Evolutionary conservation across 805 yeast species (phyloP).

Genomic region (Kuraishia capsulata): DNA sequence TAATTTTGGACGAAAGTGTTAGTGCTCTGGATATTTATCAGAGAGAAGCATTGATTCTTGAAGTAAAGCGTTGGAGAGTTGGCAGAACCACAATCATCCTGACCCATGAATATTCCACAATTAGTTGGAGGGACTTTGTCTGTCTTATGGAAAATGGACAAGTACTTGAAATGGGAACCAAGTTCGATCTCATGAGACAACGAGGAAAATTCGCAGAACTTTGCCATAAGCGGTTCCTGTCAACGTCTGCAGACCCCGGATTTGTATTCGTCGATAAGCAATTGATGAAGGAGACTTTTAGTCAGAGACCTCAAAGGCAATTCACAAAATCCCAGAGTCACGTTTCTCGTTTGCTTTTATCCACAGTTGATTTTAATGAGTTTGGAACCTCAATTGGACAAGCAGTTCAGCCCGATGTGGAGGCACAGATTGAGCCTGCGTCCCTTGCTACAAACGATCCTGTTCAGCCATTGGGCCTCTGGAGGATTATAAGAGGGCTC

Average conservation of each 20-base stretch:
- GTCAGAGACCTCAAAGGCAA: conserved; percentile 4
- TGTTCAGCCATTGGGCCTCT: conserved; percentile 6
- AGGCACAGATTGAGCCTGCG: conserved; percentile 5
- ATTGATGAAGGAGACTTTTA: background rate
- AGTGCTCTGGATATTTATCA: conserved; percentile 65
- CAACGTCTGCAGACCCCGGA: background rate
- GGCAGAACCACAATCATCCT: conserved; percentile 71
- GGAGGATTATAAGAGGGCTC: background rate
- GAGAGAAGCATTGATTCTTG: conserved; percentile 34
- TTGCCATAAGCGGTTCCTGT: background rate
- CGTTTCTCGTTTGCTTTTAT: background rate
- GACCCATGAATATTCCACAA: conserved; percentile 66
- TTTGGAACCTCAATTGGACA: no score
- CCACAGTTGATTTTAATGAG: no score
- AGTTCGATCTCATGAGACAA: conserved; percentile 19
- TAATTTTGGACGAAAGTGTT: conserved; percentile 79
- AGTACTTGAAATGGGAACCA: conserved; percentile 35
- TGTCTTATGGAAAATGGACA: conserved; percentile 51
- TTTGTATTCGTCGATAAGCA: background rate
- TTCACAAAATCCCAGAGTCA: background rate
- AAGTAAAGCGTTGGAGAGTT: conserved; percentile 49
- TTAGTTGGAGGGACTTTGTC: conserved; percentile 48
- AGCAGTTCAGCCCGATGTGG: background rate
- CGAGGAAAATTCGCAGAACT: conserved; percentile 4
- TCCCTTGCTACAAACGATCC: no score